Base-by-base conservation (phyloP, 2,329 filamentous ascomycete species). In the Paecilomyces sp. region DNA sequence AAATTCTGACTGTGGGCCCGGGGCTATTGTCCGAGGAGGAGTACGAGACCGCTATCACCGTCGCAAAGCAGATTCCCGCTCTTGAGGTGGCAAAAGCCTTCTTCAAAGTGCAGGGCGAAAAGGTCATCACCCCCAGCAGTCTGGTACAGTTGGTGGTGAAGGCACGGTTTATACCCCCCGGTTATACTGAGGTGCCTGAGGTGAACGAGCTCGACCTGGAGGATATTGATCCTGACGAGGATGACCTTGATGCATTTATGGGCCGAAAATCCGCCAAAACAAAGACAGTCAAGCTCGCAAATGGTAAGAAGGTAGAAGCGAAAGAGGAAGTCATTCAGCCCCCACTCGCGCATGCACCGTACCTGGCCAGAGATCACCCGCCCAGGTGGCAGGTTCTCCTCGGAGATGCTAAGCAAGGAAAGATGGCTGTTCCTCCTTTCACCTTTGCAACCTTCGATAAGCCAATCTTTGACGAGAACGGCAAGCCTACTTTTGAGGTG, bases 81-180 rank as follows among this genome's bases (percentile, higher is more conserved):
- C 82, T 99, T 58, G 85, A 89, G 60, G 86, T 99, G 11, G 91
- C 91, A 70, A 95, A 92, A 78, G 91, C 92, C 7, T 99, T 96
- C 78, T 99, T 99, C 86, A 99, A 99, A 82, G 95, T 99, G 54
- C 88, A 91, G 57, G 94, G 94, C 71, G 95, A 99, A 78, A 90
- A 89, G 65, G 89, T 88, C 74, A 91, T 99, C 70, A 96, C 93
- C 33, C 92, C 94, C 6, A 91, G 89, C 60, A 96, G 92, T 59
- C 84, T 99, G 41, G 93, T 97, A 24, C 93, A 92, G 63, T 88
- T 99, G 31, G 91, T 99, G 57, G 86, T 99, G 72, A 99, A 99
- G 80, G 92, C 90, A 33, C 91, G 94, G 59, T 89, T 97, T 71
- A 87, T 97, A 55, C 94, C 94, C 5, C 92, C 94, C 3, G 93